Conservation (phyloP, 176 grass and related monocot genomes). For the Saccharum officinarum region DNA sequence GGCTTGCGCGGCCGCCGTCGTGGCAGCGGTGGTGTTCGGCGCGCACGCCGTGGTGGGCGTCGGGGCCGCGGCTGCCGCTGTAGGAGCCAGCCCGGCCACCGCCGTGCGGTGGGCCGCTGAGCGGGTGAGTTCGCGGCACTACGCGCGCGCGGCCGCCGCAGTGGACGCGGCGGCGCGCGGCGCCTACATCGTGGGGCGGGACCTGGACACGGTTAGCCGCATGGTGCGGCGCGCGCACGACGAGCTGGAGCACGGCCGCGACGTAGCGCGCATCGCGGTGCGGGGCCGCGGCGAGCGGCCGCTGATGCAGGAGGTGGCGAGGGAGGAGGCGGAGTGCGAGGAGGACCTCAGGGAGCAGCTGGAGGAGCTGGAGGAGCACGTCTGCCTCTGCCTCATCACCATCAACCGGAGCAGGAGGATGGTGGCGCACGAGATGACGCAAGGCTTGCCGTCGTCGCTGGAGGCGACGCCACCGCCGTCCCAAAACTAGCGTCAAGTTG, state of each 20-base stretch:
- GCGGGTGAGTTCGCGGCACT: no score
- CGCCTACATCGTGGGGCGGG: conserved; percentile 76
- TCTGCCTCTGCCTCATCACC: conserved; percentile 78
- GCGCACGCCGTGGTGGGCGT: no score
- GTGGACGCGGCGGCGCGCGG: conserved; percentile 38
- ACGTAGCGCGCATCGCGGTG: conserved; percentile 65
- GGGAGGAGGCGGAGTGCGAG: conserved; percentile 57
- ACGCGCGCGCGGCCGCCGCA: no score
- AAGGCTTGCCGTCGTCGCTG: neutral
- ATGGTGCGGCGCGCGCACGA: conserved; percentile 79
- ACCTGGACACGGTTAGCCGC: conserved; percentile 83
- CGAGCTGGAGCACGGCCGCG: conserved; percentile 86
- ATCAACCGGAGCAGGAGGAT: conserved; percentile 80
- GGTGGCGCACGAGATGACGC: conserved; percentile 55
- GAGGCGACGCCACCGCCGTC: neutral
- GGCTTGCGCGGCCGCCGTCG: conserved; percentile 39
- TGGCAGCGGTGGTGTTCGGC: neutral
- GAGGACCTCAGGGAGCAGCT: conserved; percentile 60
- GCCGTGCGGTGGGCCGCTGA: no score
- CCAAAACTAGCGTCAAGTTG: neutral
- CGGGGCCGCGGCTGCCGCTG: no score
- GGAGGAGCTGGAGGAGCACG: conserved; percentile 86
- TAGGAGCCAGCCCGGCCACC: no score
- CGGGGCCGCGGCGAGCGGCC: conserved; percentile 32
- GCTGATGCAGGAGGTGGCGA: conserved; percentile 49